These are phyloP conservation scores for Aegilops umbellulata DNA, from an alignment of 176 grass and related monocot species.

Conservation along the genomic window DNA sequence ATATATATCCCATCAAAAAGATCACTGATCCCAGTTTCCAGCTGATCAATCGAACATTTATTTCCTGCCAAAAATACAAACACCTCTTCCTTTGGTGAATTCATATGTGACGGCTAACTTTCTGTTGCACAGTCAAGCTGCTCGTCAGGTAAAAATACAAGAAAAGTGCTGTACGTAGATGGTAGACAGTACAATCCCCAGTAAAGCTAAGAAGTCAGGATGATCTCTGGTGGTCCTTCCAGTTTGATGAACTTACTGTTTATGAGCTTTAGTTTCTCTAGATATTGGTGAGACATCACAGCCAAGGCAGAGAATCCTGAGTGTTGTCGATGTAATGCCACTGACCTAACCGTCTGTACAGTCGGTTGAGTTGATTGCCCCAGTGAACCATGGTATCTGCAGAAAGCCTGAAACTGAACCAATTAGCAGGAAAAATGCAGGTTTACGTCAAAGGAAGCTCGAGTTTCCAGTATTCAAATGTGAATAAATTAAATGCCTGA, in stretches of 20 bases:
- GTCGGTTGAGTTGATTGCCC: neutral
- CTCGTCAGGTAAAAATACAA: neutral
- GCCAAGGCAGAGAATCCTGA: neutral
- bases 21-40: neutral
- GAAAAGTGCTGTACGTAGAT: neutral
- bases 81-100: neutral
- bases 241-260: constrained; percentile 20
- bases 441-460: neutral
- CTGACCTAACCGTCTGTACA: neutral
- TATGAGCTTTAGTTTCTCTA: neutral
- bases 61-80: neutral
- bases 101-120: neutral
- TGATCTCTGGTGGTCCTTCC: neutral
- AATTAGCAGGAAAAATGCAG: constrained; percentile 6
- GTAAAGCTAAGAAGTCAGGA: neutral
- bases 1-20: neutral
- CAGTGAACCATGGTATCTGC: constrained; percentile 23
- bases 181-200: neutral
- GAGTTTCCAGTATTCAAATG: neutral
- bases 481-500: neutral
- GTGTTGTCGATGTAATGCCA: neutral
- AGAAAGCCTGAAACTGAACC: constrained; percentile 5
- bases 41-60: neutral
- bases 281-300: constrained; percentile 13
- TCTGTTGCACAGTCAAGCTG: neutral